Evolutionary conservation across 495 filamentous ascomycete species (phyloP), one percentile per base, ranked within the genome.

Genomic region (Aspergillus coremiiformis): DNA sequence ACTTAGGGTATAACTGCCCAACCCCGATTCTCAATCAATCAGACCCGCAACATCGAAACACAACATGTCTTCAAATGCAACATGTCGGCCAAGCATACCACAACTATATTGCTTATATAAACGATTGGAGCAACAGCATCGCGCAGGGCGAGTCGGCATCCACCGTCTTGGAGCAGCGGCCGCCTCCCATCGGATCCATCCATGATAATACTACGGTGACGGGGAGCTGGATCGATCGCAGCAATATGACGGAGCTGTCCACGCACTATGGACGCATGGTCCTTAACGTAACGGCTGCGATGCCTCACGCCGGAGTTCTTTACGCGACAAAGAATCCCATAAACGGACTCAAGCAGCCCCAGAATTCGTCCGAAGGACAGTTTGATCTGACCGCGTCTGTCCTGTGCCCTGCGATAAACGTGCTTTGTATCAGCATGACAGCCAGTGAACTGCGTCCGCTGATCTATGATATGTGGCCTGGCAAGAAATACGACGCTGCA

Each of bases 261-360:
- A 46, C 64, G 2, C 52, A 65, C 24, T 62, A 78, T 54, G 49
- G 56, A 0, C 70, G 85, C 30, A 67, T 84, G 39, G 62, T 89
- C 52, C 83, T 86, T 64, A 90, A 89, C 57, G 78, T 89, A 35
- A 87, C 83, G 0, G 76, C 89, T 55, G 82, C 84, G 2, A 82
- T 89, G 73, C 86, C 86, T 0, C 86, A 90, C 51, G 72, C 79
- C 2, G 83, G 84, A 1, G 68, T 91, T 4, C 77, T 83, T 22
- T 64, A 64, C 19, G 86, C 86, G 2, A 80, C 81, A 0, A 71
- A 69, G 21, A 72, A 87, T 55, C 56, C 67, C 0, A 64, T 53
- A 22, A 91, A 90, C 60, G 57, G 65, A 2, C 86, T 91, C 42
- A 60, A 81, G 35, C 85, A 89, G 55, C 86, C 87, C 0, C 66